Evolutionary conservation across 73 alveolate species (phyloP), one percentile per base, ranked within the genome.

Genomic region (Paramecium octaurelia): DNA sequence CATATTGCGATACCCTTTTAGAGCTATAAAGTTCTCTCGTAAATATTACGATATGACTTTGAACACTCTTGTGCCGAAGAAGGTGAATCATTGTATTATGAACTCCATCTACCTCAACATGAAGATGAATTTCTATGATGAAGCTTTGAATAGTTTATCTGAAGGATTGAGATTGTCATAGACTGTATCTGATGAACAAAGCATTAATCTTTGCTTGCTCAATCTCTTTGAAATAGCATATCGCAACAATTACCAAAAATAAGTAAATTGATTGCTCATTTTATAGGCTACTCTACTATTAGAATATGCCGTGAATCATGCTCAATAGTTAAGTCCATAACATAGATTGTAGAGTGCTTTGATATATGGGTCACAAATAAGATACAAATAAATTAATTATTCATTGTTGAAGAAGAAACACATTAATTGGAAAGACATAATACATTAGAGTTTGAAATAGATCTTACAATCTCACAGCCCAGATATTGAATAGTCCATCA

Each of bases 161-260:
- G 91, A 80, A 80, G 91, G 76, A 8, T 43, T 80, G 34, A 80
- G 91, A 80, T 35, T 80, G 10, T 80, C 91, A n/a, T 80, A 80
- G 16, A 80, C 91, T 18, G 70, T 42, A n/a, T 80, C 91, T 8
- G 91, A 80, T 80, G 91, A 80, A 46, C 7, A 21, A 40, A 80
- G 91, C n/a, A 80, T 80, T 14, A 80, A 80, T 44, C 43, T 24
- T 44, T 80, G 91, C 9, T 35, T 80, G 21, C 76, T 80, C 4
- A 44, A 80, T 64, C 57, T 80, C 6, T 80, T 31, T 80, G 91
- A 80, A 35, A 80, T 80, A 0, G 91, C 91, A 12, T 80, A 80
- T 42, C 48, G 75, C 11, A 80, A 80, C 16, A 42, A 80, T 42
- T 42, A 44, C 44, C 21, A 80, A 43, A 80, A 80, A 46, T 35